phyloP scores from a whole-genome alignment of 2,329 filamentous ascomycete genomes.

The Apiospora rasikravindrae region DNA sequence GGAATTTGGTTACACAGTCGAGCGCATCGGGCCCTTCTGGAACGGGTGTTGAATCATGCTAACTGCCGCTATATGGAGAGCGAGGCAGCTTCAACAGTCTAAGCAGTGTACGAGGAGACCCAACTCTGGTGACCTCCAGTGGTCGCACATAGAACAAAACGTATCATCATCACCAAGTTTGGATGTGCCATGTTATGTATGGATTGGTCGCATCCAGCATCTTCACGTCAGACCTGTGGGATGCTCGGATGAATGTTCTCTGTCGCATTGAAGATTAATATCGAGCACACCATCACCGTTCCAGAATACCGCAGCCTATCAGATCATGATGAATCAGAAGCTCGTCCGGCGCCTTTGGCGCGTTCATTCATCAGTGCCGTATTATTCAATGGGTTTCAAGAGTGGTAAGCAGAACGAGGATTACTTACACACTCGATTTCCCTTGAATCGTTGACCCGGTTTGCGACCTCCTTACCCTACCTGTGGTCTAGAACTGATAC shows the following conservation, averaged over 20 bases:
- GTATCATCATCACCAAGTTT: not conserved
- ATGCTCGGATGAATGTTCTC: too few species aligned
- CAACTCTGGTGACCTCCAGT: too few species aligned
- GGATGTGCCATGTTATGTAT: not conserved
- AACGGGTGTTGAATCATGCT: not conserved
- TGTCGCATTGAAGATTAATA: not conserved
- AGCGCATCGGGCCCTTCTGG: not conserved
- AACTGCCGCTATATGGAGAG: not conserved
- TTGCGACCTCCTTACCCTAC: not conserved
- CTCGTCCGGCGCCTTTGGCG: not conserved
- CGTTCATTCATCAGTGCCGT: not conserved
- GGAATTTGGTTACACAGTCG: not conserved
- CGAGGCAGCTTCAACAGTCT: too few species aligned
- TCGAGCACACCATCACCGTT: not conserved
- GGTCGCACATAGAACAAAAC: too few species aligned
- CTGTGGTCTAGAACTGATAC: not conserved
- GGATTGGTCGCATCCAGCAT: not conserved
- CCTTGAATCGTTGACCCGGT: not conserved
- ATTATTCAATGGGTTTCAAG: not conserved
- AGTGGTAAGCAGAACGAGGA: not conserved
- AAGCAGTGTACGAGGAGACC: too few species aligned
- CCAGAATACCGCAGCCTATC: not conserved
- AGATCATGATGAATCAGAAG: not conserved
- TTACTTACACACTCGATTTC: not conserved
- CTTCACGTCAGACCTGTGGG: too few species aligned